Evolutionary conservation across 306 rosid species (phyloP).

Genomic region (Adenanthera pavonina): DNA sequence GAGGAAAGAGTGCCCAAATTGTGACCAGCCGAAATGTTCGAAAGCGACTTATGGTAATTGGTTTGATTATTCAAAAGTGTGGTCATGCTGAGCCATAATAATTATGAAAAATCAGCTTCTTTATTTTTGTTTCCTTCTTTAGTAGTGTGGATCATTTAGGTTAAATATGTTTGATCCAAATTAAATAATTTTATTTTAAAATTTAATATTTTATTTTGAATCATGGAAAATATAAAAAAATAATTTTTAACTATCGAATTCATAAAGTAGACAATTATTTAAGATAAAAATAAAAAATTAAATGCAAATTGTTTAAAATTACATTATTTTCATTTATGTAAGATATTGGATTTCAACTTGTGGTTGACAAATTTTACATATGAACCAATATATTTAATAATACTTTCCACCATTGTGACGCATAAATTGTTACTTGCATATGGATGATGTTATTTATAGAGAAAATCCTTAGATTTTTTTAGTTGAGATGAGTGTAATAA

Average conservation of each 20-base stretch:
- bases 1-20: background rate
- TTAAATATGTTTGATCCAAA: too few relatives aligned
- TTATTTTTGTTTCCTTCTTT: too few relatives aligned
- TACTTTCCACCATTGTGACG: background rate
- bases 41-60: background rate
- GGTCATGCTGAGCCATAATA: background rate
- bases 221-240: background rate
- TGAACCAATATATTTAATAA: too few relatives aligned
- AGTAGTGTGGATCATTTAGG: too few relatives aligned
- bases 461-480: background rate
- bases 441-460: background rate
- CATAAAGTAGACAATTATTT: background rate
- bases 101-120: background rate
- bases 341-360: background rate
- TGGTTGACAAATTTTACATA: background rate
- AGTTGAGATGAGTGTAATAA: background rate
- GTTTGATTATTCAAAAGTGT: background rate
- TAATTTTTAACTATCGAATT: background rate
- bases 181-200: background rate
- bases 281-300: background rate
- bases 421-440: background rate
- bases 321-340: background rate
- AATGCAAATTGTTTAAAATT: background rate
- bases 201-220: background rate
- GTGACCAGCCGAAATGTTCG: conserved; percentile 12